Percentiles rank a stretch among this genome's conserved stretches.
Conservation (phyloP, 2,329 filamentous ascomycete genomes). For the Byssothecium circinans region DNA sequence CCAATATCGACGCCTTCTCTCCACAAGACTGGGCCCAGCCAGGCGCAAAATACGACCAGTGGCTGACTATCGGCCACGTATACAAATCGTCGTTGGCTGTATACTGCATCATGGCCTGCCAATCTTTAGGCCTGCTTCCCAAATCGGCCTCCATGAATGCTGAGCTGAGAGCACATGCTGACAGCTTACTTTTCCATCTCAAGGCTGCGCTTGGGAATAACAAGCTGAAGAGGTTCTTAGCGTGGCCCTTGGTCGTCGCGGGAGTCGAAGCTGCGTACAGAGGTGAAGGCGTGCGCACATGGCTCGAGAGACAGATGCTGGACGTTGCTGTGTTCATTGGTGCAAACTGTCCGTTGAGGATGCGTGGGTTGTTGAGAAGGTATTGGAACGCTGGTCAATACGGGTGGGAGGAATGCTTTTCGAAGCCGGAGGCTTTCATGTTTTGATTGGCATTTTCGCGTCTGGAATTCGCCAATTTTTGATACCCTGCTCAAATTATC, state of each 20-base stretch:
- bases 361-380: slow-evolving; percentile 20
- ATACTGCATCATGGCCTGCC: slow-evolving; percentile 33
- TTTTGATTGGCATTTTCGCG: slow-evolving; percentile 12
- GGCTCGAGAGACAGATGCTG: slow-evolving; percentile 22
- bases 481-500: too few species aligned
- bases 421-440: slow-evolving; percentile 25
- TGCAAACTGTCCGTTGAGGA: slow-evolving; percentile 25
- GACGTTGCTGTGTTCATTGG: slow-evolving; percentile 23
- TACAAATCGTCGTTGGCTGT: slow-evolving; percentile 29
- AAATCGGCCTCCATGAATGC: slow-evolving; percentile 16
- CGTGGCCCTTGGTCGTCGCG: slow-evolving; percentile 31
- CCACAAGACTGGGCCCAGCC: slow-evolving; percentile 33
- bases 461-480: neutral
- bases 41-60: slow-evolving; percentile 20
- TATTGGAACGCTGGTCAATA: slow-evolving; percentile 26
- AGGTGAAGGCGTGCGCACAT: slow-evolving; percentile 15
- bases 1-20: slow-evolving; percentile 23
- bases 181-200: slow-evolving; percentile 14
- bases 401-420: slow-evolving; percentile 37
- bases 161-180: slow-evolving; percentile 18
- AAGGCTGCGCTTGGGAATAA: slow-evolving; percentile 8
- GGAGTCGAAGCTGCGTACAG: slow-evolving; percentile 30
- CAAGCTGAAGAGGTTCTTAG: slow-evolving; percentile 18
- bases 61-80: slow-evolving; percentile 26
- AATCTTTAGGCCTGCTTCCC: slow-evolving; percentile 24